Base-by-base conservation (phyloP, 2,329 filamentous ascomycete genomes). In the Aspergillus brasiliensis region DNA sequence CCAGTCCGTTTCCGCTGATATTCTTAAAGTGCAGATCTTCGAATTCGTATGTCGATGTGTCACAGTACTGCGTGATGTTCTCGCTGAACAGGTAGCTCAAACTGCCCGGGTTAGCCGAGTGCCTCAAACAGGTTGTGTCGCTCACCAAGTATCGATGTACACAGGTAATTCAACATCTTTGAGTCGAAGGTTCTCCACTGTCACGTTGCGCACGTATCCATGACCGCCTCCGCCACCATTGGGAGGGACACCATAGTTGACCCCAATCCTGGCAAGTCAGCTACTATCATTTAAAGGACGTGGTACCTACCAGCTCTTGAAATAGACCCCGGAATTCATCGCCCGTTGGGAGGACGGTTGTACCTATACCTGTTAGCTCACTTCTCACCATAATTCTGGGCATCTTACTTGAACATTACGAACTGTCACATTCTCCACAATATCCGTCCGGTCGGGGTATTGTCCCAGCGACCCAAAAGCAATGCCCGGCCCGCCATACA, bases 381-480 rank as follows among this genome's bases (percentile, higher is more conserved):
- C 11, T 5, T 15, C 10, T 13, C 31, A 34, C 2, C 31, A 13
- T 21, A 1, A 42, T 19, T n/a, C 15, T 13, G 19, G 3, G 19
- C 5, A 5, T 23, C 40, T 21, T 6, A 44, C 40, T n/a, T 5
- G 8, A 15, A 69, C 60, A 56, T 77, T 67, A 61, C 77, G 74
- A 58, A 79, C 75, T 23, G 73, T 65, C 47, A 78, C 65, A 60
- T 78, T 75, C 40, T 77, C 68, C 38, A 78, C 74, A 46, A 71
- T 74, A 59, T 77, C 75, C 0, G 70, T 66, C 21, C 67, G 69
- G 11, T 64, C 65, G n/a, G 74, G 67, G 38, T 76, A 76, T 49
- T 79, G 77, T 1, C 77, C 77, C 8, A 79, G 67, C 3, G 73
- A 75, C 1, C 77, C 77, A 51, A 79, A 77, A 7, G 75, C 70